Conservation (phyloP, 2,329 filamentous ascomycete species). For the Neofusicoccum ribis region DNA sequence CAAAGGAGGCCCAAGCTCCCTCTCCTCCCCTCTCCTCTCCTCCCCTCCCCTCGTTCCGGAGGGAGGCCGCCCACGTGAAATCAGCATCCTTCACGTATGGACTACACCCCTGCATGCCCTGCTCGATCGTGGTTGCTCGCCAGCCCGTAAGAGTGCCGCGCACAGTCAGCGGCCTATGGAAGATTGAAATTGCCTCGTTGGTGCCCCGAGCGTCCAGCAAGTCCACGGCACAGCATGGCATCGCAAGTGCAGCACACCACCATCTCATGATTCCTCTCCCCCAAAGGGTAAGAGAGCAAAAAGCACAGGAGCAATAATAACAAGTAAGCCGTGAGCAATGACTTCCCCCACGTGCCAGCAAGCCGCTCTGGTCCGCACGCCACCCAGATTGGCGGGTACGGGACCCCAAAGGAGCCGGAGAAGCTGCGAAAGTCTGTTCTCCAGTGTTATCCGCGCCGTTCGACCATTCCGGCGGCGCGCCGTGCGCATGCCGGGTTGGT, state of each 20-base stretch:
- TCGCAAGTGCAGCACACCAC: conserved; percentile 5
- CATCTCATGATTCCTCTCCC: conserved; percentile 7
- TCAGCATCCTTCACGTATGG: neutral
- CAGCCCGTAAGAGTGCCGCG: neutral
- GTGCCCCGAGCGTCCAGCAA: neutral
- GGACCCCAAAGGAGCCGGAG: neutral
- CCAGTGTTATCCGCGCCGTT: conserved; percentile 17
- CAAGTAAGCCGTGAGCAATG: neutral
- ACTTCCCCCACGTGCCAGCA: neutral
- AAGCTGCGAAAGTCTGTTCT: neutral
- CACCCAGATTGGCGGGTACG: conserved; percentile 4
- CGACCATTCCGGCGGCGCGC: conserved; percentile 7
- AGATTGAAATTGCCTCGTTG: neutral
- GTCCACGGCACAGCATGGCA: conserved; percentile 8
- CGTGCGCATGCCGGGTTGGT: neutral
- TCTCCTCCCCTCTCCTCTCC: neutral
- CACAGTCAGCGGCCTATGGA: neutral
- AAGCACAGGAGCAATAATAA: neutral
- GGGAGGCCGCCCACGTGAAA: neutral
- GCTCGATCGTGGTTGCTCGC: neutral
- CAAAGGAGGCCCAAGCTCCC: conserved; percentile 3
- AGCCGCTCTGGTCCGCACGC: conserved; percentile 4
- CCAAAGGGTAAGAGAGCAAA: neutral
- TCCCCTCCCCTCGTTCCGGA: neutral
- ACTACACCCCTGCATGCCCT: neutral